phyloP scores from a whole-genome alignment of 345 rosid genomes.

The Bretschneidera sinensis region DNA sequence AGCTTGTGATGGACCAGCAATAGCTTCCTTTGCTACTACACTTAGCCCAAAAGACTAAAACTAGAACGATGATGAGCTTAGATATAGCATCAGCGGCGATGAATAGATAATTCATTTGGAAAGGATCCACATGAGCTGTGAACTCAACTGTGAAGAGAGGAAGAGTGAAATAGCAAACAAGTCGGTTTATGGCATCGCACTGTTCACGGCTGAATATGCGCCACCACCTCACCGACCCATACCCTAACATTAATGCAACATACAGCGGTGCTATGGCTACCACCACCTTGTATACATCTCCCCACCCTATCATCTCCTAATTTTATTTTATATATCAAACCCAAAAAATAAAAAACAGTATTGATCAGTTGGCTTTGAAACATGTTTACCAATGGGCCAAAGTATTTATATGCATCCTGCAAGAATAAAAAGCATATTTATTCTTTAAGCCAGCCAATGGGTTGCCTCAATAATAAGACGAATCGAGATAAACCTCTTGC shows the following conservation, averaged over 20 bases:
- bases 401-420: slow-evolving; percentile 12
- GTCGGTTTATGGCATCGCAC: slow-evolving; percentile 68
- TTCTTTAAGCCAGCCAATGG: no score
- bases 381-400: background rate
- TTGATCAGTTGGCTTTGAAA: background rate
- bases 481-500: no score
- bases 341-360: no score
- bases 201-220: slow-evolving; percentile 61
- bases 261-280: slow-evolving; percentile 82
- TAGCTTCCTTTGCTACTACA: slow-evolving; percentile 61
- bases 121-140: slow-evolving; percentile 67
- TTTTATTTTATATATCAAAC: background rate
- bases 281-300: slow-evolving; percentile 68
- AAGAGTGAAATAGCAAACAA: slow-evolving; percentile 76
- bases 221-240: slow-evolving; percentile 95
- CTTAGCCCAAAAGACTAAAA: slow-evolving; percentile 60
- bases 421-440: slow-evolving; percentile 2
- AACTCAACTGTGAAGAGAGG: slow-evolving; percentile 77
- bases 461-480: no score
- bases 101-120: slow-evolving; percentile 62
- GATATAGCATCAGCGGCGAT: slow-evolving; percentile 65
- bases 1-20: slow-evolving; percentile 78
- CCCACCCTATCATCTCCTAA: slow-evolving; percentile 63
- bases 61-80: slow-evolving; percentile 48
- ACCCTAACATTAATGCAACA: slow-evolving; percentile 68